Conservation (phyloP, 2,329 filamentous ascomycete species). For the Blastomyces percursus region DNA sequence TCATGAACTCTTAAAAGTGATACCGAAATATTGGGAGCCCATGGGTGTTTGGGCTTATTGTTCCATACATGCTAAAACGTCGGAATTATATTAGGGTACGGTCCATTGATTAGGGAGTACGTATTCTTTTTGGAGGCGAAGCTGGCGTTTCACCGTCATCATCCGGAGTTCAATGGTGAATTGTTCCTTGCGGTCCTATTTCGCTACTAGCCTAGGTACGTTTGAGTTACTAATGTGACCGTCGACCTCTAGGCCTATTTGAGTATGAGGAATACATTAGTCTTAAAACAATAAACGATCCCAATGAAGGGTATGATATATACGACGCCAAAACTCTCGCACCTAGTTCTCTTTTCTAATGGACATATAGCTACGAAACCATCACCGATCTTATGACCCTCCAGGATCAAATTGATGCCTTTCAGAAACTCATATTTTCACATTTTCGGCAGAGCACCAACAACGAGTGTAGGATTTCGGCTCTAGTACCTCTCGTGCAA, state of each 20-base stretch:
- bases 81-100: slow-evolving; percentile 51
- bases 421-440: slow-evolving; percentile 97
- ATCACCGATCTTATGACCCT: slow-evolving; percentile 93
- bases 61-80: background rate
- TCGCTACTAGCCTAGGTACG: background rate
- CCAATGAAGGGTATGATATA: slow-evolving; percentile 69
- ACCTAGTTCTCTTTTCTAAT: slow-evolving; percentile 17
- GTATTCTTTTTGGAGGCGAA: slow-evolving; percentile 92
- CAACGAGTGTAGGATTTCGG: slow-evolving; percentile 94
- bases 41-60: background rate
- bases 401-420: slow-evolving; percentile 96
- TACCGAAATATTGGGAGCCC: background rate
- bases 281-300: slow-evolving; percentile 94
- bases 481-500: slow-evolving; percentile 83
- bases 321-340: slow-evolving; percentile 7
- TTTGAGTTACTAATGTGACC: background rate
- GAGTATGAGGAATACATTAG: slow-evolving; percentile 99
- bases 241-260: slow-evolving; percentile 53
- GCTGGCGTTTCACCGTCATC: slow-evolving; percentile 89
- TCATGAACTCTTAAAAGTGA: slow-evolving; percentile 10
- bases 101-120: slow-evolving; percentile 88
- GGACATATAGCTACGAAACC: slow-evolving; percentile 57
- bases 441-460: slow-evolving; percentile 86
- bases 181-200: slow-evolving; percentile 3
- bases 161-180: slow-evolving; percentile 89